Base-by-base conservation (phyloP, 495 filamentous ascomycete species). In the Xylaria grammica region DNA sequence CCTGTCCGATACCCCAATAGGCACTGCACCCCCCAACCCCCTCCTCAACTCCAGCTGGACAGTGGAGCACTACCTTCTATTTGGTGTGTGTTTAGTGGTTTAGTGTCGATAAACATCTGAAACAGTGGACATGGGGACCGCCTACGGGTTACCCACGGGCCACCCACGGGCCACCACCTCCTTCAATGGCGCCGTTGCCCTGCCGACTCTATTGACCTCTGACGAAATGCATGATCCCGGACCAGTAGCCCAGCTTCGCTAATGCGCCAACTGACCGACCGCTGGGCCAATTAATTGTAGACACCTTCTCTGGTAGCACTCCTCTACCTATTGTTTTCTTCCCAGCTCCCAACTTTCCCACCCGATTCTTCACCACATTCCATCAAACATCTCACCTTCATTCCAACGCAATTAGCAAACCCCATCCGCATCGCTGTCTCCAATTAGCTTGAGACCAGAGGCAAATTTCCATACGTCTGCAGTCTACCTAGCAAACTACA, bases 151-250 rank as follows among this genome's bases (percentile, higher is more conserved):
- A n/a, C n/a, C n/a, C n/a, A n/a, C n/a, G n/a, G n/a, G n/a, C n/a
- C n/a, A n/a, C n/a, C n/a, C 26, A 48, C 49, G 15, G 4, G 26
- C 24, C 49, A 51, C 13, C 48, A 46, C 19, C 11, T 24, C 36
- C 38, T 45, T 2, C 5, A 26, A 40, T 36, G 27, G 40, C 40
- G 27, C 29, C 20, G 72, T 74, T 74, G 67, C 72, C 69, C 40
- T 68, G 67, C 67, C 69, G 63, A 74, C 72, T 53, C 22, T 69
- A 69, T 72, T 74, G 69, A 72, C 66, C 59, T 72, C 63, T 70
- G 72, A 74, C 69, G 72, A 74, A 72, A 74, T 74, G 65, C 69
- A 67, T 38, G 50, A 60, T 44, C 63, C 60, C 63, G 53, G 52
- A 27, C 45, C 34, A 15, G 40, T 38, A 30, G 49, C 36, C 48